Evolutionary conservation across 768 basidiomycete genomes (phyloP).

Genomic region (Termitomyces sp.): DNA sequence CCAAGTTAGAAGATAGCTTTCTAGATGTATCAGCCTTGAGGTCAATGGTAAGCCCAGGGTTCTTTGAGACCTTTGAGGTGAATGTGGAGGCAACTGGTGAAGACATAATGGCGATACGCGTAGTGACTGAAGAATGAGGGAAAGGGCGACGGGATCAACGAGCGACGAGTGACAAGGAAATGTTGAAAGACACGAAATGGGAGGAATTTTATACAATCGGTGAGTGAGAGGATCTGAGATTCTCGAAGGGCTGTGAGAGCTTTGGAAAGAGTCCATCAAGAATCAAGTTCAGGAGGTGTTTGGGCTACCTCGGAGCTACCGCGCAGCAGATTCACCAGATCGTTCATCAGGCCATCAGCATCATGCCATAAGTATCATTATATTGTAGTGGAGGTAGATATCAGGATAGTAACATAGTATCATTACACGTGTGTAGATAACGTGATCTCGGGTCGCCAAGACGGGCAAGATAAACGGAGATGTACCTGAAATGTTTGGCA

Average conservation of each 20-base stretch:
- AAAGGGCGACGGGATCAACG: neutral
- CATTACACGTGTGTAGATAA: neutral
- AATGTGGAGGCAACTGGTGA: slow-evolving; percentile 12
- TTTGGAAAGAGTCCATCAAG: slow-evolving; percentile 12
- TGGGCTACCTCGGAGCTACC: slow-evolving; percentile 5
- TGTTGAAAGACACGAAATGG: neutral
- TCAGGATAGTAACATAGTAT: too few relatives aligned
- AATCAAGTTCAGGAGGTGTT: slow-evolving; percentile 14
- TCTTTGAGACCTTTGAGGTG: slow-evolving; percentile 13
- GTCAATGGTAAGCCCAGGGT: slow-evolving; percentile 14
- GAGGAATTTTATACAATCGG: slow-evolving; percentile 4
- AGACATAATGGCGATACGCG: slow-evolving; percentile 7
- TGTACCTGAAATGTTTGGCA: neutral
- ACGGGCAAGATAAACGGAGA: slow-evolving; percentile 3
- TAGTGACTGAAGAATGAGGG: neutral
- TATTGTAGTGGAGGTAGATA: too few relatives aligned
- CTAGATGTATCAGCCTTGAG: slow-evolving; percentile 1
- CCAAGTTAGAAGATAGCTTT: neutral
- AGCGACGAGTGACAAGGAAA: neutral
- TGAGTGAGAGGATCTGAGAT: neutral
- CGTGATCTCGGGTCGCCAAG: neutral
- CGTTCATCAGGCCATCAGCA: neutral
- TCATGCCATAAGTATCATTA: neutral
- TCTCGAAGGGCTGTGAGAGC: neutral
- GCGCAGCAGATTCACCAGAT: neutral